phyloP scores from a whole-genome alignment of 768 basidiomycete genomes.

The Mycena rebaudengoi region DNA sequence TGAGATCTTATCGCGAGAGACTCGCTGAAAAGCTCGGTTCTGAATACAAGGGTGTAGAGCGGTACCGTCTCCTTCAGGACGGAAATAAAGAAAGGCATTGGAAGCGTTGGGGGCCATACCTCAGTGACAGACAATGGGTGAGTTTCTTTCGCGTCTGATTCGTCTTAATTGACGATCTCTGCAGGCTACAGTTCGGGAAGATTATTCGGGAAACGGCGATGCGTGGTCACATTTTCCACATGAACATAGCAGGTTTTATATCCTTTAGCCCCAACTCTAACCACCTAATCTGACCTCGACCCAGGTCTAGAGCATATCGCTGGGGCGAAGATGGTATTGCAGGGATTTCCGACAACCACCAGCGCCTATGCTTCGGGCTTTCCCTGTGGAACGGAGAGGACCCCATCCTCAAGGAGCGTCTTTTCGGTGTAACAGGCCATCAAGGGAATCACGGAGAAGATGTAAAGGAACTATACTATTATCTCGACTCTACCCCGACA shows the following conservation, averaged over 20 bases:
- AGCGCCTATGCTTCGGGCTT: conserved; percentile 88
- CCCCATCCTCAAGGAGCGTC: conserved; percentile 93
- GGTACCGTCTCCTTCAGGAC: conserved; percentile 86
- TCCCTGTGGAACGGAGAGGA: conserved; percentile 96
- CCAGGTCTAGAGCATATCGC: conserved; percentile 92
- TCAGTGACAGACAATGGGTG: conserved; percentile 98
- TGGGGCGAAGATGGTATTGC: conserved; percentile 99
- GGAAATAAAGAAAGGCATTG: conserved; percentile 85
- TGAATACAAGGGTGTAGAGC: conserved; percentile 84
- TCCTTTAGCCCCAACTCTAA: too few relatives aligned
- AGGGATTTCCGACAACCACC: conserved; percentile 97
- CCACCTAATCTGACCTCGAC: too few relatives aligned
- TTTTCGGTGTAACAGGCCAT: conserved; percentile 96
- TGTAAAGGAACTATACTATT: conserved; percentile 98
- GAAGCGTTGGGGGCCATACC: conserved; percentile 99
- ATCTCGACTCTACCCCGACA: conserved; percentile 97
- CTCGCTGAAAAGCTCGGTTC: conserved; percentile 70
- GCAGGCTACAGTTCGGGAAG: conserved; percentile 97
- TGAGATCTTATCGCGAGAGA: conserved; percentile 65
- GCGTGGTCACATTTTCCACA: conserved; percentile 97
- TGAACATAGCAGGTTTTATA: too few relatives aligned
- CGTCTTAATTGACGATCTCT: conserved; percentile 18
- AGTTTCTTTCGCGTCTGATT: conserved; percentile 34
- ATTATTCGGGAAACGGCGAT: conserved; percentile 96
- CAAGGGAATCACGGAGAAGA: conserved; percentile 99